Evolutionary conservation across 1,139 yeast species (phyloP), one percentile per base, ranked within the genome.

Genomic region (Saccharomyces hybrid): DNA sequence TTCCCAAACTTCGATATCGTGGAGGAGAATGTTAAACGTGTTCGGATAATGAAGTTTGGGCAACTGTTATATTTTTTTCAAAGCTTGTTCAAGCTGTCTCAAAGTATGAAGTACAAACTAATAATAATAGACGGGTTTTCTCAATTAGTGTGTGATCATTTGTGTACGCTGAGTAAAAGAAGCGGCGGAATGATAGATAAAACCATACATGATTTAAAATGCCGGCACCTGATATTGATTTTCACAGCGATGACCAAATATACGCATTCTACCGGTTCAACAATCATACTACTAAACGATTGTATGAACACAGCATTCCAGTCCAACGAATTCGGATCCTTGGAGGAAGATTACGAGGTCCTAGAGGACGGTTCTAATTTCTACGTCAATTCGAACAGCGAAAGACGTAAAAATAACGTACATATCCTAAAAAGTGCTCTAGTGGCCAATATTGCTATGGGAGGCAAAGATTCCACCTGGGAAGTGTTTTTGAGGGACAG

Each of bases 91-190:
- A 38, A 38, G 7, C 11, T 38, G 11, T 38, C 44, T 11, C 44
- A 38, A 38, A 50, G 54, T 6, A 14, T 32, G 29, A 34, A 25
- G 5, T 66, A 61, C 53, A 51, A 55, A 3, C 54, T 65, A n/a
- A 54, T 68, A 20, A 54, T 68, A 20, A 60, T 68, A 8, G 69
- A 67, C 54, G 70, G 71, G 6, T 60, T 68, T 51, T 66, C 71
- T 13, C 64, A 62, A 48, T 51, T 67, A 5, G 55, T 66, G 5
- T 60, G 56, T 13, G 61, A 64, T 51, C 67, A 67, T 51, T 28
- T 67, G 48, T 56, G 66, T 52, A 49, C 49, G 14, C 53, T 61
- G 9, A 51, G 53, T 20, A 51, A 50, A 23, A 46, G 59, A 38
- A 48, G 53, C 7, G 34, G 47, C 31, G 42, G 28, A 20, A 34